A percentile compares a stretch with the other conserved stretches of the same genome.
Conservation (phyloP, 1,284 basidiomycete species). For the Sanghuangporus baumii region DNA sequence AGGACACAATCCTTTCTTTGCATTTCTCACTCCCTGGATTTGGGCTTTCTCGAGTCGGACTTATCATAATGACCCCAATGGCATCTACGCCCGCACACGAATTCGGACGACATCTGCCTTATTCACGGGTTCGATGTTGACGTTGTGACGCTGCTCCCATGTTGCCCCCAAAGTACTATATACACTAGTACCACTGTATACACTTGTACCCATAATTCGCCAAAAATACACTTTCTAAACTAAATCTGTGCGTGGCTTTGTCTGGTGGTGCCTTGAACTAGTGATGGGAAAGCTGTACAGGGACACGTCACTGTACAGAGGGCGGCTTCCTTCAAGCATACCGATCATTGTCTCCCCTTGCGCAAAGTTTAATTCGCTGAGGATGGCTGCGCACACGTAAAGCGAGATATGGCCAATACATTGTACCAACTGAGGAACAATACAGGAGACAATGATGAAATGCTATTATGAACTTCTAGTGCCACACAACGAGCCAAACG, state of each 20-base stretch:
- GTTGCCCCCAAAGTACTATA: neutral
- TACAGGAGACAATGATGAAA: too few species aligned
- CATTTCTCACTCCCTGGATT: neutral
- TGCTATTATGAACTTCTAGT: too few species aligned
- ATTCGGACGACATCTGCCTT: neutral
- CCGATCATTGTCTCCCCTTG: too few species aligned
- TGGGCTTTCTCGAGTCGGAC: neutral
- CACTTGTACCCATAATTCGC: neutral
- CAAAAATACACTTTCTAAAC: neutral
- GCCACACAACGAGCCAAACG: too few species aligned
- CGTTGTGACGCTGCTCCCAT: neutral
- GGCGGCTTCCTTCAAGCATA: too few species aligned
- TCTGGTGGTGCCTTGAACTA: too few species aligned
- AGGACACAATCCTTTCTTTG: neutral
- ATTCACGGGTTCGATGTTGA: neutral
- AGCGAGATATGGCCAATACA: too few species aligned
- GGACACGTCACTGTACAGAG: too few species aligned
- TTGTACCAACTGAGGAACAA: too few species aligned
- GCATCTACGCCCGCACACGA: neutral
- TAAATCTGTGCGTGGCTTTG: neutral
- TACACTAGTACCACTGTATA: neutral
- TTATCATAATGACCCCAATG: neutral
- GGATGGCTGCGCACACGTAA: too few species aligned
- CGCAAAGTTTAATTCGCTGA: too few species aligned
- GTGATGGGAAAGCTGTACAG: too few species aligned